Percentiles rank a stretch among this genome's conserved stretches.
These are phyloP conservation scores for Haplosporangium sp. DNA, from an alignment of 371 early-diverging fungal genomes.

Conservation along the genomic window DNA sequence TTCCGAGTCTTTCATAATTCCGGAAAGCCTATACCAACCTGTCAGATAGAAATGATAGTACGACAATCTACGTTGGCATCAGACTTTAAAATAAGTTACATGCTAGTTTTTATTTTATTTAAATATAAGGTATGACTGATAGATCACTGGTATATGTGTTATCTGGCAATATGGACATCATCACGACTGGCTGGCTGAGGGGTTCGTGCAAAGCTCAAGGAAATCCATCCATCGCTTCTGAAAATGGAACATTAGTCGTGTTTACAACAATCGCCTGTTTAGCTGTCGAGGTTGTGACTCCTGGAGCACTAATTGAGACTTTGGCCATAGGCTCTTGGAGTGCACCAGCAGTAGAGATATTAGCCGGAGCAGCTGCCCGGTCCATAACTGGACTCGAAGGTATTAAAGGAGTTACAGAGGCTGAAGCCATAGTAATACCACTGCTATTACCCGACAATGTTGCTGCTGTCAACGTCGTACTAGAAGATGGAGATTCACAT, in stretches of 20 bases:
- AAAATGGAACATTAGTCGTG: constrained; percentile 18
- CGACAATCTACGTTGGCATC: too few relatives aligned
- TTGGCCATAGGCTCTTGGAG: constrained; percentile 14
- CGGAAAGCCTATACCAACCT: too few relatives aligned
- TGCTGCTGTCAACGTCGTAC: constrained; percentile 15
- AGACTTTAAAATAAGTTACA: not conserved
- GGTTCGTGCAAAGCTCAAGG: constrained; percentile 4
- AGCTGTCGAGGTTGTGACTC: not conserved
- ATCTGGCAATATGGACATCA: not conserved
- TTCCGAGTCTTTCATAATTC: too few relatives aligned
- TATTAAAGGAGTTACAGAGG: constrained; percentile 8
- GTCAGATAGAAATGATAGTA: too few relatives aligned
- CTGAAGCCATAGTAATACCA: constrained; percentile 3
- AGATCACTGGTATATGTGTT: not conserved
- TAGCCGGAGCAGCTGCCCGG: not conserved
- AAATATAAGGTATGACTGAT: not conserved
- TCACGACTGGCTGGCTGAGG: not conserved
- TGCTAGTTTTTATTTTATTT: not conserved
- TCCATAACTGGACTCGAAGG: constrained; percentile 5
- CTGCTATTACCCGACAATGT: constrained; percentile 18
- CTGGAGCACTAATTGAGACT: not conserved
- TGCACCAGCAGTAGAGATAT: not conserved
- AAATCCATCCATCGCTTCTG: constrained; percentile 47
- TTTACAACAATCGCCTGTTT: constrained; percentile 25
- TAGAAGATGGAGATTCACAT: constrained; percentile 12